These are phyloP conservation scores for Colletotrichum caudatum DNA, from an alignment of 2,329 filamentous ascomycete species.

Conservation along the genomic window DNA sequence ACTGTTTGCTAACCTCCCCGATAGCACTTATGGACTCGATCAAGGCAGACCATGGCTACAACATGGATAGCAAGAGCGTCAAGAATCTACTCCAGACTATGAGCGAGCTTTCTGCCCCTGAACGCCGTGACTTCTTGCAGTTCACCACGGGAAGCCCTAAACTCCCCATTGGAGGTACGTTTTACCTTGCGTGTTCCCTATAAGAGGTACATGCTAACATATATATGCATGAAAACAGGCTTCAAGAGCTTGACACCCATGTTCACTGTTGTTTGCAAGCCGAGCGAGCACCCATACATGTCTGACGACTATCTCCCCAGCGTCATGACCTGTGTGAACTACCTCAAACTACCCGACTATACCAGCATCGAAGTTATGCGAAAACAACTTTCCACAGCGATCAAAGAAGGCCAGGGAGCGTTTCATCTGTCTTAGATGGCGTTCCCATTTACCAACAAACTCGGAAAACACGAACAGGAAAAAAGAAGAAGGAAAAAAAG, in stretches of 20 bases:
- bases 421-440: conserved; percentile 87
- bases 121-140: conserved; percentile 94
- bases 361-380: conserved; percentile 81
- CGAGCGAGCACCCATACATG: conserved; percentile 92
- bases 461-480: background rate
- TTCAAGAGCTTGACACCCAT: conserved; percentile 98
- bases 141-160: conserved; percentile 99
- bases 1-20: conserved; percentile 43
- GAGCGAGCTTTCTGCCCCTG: conserved; percentile 81
- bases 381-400: conserved; percentile 84
- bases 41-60: conserved; percentile 98
- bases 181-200: conserved; percentile 8
- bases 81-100: conserved; percentile 93
- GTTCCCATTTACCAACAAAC: background rate
- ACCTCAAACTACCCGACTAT: conserved; percentile 97
- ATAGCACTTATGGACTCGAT: conserved; percentile 97
- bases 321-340: conserved; percentile 99
- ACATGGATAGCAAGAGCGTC: conserved; percentile 97
- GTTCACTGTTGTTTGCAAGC: conserved; percentile 99
- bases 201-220: conserved; percentile 12
- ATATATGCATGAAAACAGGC: conserved; percentile 63
- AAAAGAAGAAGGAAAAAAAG: background rate
- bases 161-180: conserved; percentile 94
- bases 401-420: conserved; percentile 95
- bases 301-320: conserved; percentile 99